Evolutionary conservation across 768 basidiomycete genomes (phyloP).

Genomic region (Boletus bicolor): DNA sequence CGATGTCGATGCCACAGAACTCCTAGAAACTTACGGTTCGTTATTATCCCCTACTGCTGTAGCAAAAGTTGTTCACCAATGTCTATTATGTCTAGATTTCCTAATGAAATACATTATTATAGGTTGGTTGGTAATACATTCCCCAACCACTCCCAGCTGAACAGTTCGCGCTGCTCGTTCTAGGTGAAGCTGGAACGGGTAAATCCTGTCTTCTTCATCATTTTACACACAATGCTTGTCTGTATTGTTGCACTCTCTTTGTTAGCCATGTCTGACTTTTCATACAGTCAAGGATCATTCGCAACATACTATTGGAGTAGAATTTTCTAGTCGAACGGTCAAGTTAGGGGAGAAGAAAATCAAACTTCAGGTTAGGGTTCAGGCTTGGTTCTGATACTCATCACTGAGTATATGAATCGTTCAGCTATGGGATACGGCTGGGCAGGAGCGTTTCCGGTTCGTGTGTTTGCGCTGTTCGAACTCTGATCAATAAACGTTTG

Average conservation of each 20-base stretch:
- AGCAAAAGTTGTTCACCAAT: constrained; percentile 12
- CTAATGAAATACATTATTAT: constrained; percentile 98
- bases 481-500: constrained; percentile 9
- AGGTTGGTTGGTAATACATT: constrained; percentile 46
- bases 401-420: constrained; percentile 13
- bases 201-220: constrained; percentile 97
- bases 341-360: constrained; percentile 92
- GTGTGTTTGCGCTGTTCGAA: constrained; percentile 13
- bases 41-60: not conserved
- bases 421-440: constrained; percentile 96
- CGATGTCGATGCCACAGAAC: constrained; percentile 83
- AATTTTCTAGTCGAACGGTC: constrained; percentile 93
- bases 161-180: not conserved
- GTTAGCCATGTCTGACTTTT: constrained; percentile 5
- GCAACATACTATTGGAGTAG: constrained; percentile 97
- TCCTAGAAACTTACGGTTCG: constrained; percentile 91
- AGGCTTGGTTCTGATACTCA: not conserved
- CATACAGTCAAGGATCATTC: constrained; percentile 89
- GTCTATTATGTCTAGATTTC: constrained; percentile 75
- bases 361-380: constrained; percentile 77
- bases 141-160: constrained; percentile 7
- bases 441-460: constrained; percentile 91
- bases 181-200: constrained; percentile 95
- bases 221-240: constrained; percentile 94
- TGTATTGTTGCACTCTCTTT: constrained; percentile 33